These are phyloP conservation scores for Mariannaea elegans DNA, from an alignment of 2,329 filamentous ascomycete genomes.

Conservation along the genomic window DNA sequence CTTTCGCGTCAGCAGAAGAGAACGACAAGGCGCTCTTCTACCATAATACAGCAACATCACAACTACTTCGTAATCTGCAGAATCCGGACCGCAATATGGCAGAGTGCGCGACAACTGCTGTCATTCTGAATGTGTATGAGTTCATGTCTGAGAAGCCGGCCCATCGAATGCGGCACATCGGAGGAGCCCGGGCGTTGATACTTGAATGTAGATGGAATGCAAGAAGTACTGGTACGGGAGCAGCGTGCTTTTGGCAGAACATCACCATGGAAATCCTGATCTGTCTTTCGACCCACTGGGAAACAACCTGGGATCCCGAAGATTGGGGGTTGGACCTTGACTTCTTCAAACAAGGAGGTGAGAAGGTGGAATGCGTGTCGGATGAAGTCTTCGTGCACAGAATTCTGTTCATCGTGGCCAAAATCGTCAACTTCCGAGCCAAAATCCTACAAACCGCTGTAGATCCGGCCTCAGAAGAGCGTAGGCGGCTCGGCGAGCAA, in stretches of 20 bases:
- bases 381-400: conserved; percentile 90
- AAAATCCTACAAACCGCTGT: conserved; percentile 70
- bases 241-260: conserved; percentile 94
- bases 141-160: conserved; percentile 85
- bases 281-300: conserved; percentile 88
- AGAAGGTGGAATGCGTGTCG: conserved; percentile 60
- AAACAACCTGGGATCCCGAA: conserved; percentile 87
- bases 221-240: conserved; percentile 78
- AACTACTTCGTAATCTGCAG: conserved; percentile 79
- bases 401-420: conserved; percentile 88
- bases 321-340: conserved; percentile 88
- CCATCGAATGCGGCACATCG: conserved; percentile 89
- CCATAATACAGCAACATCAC: conserved; percentile 85
- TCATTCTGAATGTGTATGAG: conserved; percentile 91
- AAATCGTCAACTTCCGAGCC: conserved; percentile 85
- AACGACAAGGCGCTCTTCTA: conserved; percentile 83
- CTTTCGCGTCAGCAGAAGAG: conserved; percentile 74
- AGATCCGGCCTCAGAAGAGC: conserved; percentile 68
- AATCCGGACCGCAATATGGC: conserved; percentile 85
- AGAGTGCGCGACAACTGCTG: conserved; percentile 86
- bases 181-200: conserved; percentile 84
- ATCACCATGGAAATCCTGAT: conserved; percentile 90
- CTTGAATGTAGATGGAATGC: conserved; percentile 92
- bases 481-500: conserved; percentile 69
- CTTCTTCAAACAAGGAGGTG: conserved; percentile 53